Base-by-base conservation (phyloP, 1,284 basidiomycete genomes). In the Ceratobasidium sp. region DNA sequence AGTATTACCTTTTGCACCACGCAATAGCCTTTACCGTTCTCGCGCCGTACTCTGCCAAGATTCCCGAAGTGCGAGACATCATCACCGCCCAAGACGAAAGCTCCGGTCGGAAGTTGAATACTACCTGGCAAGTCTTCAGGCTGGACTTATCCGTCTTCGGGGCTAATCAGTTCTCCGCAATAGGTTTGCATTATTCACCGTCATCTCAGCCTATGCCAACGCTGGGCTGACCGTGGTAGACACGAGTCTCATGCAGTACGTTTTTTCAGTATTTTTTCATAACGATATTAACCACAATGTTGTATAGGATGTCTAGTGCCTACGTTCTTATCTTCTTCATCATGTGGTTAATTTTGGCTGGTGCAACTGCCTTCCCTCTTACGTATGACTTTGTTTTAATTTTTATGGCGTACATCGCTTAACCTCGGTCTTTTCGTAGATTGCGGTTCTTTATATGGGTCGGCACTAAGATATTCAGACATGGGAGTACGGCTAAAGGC, bases 121-220 rank as follows among this genome's bases (percentile, higher is more conserved):
- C 57, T 9, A 73, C 57, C 24, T 62, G 69, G 59, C 53, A 44
- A 14, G 44, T 33, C 41, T 5, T 41, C 36, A 41, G 11, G 56
- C 14, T 59, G 56, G 36, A 41, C 11, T 41, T 41, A 11, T 5
- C 36, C 36, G 6, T 11, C 11, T 11, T 11, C 36, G 11, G 11
- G 4, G 11, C 11, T 41, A 4, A 41, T 11, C 36, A 41, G 36
- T 11, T 60, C 7, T 24, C 54, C 19, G 14, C 5, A 36, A 9
- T 51, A 73, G 69, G 69, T 73, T 73, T 33, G 69, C 69, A 2
- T 6, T 63, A 5, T 73, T 73, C 36, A 62, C 27, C n/a, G 59
- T 73, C 15, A 63, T 73, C n/a, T 73, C 69, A 14, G 69, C 69
- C 8, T 73, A 71, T 27, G 66, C 66, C 6, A 71, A 71, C 27